Conservation (phyloP, 75 land plant genomes). For the Pinus tabuliformis region DNA sequence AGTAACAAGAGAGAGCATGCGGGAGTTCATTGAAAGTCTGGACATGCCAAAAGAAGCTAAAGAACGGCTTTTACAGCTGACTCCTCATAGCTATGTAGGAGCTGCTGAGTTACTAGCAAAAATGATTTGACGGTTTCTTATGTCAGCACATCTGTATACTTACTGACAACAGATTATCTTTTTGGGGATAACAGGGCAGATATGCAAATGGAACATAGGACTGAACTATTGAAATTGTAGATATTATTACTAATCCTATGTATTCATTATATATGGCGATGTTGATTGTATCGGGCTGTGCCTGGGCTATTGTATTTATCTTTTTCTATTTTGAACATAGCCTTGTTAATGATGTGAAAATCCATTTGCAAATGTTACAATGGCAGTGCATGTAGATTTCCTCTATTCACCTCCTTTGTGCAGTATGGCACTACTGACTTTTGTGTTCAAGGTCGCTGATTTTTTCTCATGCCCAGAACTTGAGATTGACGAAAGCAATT, state of each 20-base stretch:
- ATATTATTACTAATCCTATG: background rate
- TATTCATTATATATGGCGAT: no score
- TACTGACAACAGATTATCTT: background rate
- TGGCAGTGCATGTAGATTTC: no score
- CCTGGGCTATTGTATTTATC: no score
- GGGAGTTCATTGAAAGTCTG: conserved; percentile 51
- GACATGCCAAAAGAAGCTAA: conserved; percentile 71
- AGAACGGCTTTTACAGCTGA: conserved; percentile 46
- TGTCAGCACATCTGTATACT: background rate
- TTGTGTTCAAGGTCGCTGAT: no score
- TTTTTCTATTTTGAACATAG: no score
- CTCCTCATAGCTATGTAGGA: conserved; percentile 73
- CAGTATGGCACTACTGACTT: no score
- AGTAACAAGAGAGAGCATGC: conserved; percentile 61
- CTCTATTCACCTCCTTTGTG: no score
- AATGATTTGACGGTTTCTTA: conserved; percentile 13
- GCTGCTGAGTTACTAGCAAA: conserved; percentile 63
- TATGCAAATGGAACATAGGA: background rate
- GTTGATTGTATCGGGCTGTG: no score
- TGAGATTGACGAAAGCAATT: no score
- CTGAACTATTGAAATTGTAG: background rate
- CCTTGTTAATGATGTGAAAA: no score
- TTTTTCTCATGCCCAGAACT: no score
- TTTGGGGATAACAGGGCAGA: background rate
- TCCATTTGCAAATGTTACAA: no score